phyloP scores from a whole-genome alignment of 2,329 filamentous ascomycete species.

The Penicillium sp. region DNA sequence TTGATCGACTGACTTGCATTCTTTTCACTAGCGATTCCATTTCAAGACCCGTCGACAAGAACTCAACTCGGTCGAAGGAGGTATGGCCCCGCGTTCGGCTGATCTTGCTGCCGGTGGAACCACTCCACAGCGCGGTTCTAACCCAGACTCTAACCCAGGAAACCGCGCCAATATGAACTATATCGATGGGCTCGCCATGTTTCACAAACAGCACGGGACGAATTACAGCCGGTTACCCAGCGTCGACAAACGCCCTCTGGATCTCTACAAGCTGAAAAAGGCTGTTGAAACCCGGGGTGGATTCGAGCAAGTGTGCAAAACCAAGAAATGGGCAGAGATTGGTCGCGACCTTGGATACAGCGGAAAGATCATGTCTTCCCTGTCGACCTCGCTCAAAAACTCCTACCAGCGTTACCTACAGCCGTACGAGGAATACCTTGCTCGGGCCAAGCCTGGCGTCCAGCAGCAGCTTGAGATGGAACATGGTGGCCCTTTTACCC shows the following conservation, averaged over 20 bases:
- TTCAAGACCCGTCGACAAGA: constrained; percentile 96
- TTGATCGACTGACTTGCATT: neutral
- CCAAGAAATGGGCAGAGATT: constrained; percentile 99
- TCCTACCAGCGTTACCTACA: constrained; percentile 97
- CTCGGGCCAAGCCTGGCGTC: constrained; percentile 89
- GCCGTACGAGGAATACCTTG: constrained; percentile 93
- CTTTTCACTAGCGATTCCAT: constrained; percentile 74
- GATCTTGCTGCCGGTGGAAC: constrained; percentile 29
- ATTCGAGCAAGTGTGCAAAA: constrained; percentile 94
- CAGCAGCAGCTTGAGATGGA: constrained; percentile 93
- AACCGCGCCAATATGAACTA: constrained; percentile 96
- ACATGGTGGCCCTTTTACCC: constrained; percentile 86
- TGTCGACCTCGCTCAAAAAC: constrained; percentile 97
- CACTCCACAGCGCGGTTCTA: constrained; percentile 35
- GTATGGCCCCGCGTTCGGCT: constrained; percentile 53
- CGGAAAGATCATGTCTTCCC: constrained; percentile 98
- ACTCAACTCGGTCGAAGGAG: constrained; percentile 96
- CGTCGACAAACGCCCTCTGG: constrained; percentile 94
- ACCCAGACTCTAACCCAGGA: constrained; percentile 56
- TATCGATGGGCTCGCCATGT: constrained; percentile 90
- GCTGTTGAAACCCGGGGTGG: constrained; percentile 92
- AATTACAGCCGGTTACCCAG: constrained; percentile 93
- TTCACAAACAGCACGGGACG: constrained; percentile 93
- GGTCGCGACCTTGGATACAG: constrained; percentile 95
- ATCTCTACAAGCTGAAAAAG: constrained; percentile 94